These are phyloP conservation scores for Mallotus japonicus DNA, from an alignment of 441 rosid species.

Conservation along the genomic window DNA sequence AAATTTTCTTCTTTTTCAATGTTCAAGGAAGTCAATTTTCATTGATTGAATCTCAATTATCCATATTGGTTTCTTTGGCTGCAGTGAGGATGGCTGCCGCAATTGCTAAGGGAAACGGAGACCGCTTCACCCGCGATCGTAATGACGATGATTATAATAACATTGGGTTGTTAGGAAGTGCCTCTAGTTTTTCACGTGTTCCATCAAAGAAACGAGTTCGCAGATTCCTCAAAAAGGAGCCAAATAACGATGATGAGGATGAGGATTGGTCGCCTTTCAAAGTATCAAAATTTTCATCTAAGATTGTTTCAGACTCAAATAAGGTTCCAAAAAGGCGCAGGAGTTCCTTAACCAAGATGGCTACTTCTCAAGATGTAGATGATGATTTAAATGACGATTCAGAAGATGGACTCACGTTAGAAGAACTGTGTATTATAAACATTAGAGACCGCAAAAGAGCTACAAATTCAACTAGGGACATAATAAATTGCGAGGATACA, in stretches of 20 bases:
- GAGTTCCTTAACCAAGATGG: conserved; percentile 17
- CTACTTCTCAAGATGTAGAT: neutral
- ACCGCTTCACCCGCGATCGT: conserved; percentile 12
- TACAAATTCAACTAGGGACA: conserved; percentile 7
- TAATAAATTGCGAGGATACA: conserved; percentile 6
- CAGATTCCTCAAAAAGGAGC: neutral
- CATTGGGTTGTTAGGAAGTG: conserved; percentile 14
- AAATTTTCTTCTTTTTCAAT: neutral
- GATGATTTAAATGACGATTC: conserved; percentile 21
- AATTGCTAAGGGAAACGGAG: conserved; percentile 31
- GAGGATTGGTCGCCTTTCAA: neutral
- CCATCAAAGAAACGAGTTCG: conserved; percentile 23
- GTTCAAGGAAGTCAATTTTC: neutral
- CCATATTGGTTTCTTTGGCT: neutral
- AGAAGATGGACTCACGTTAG: conserved; percentile 27
- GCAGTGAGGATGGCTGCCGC: conserved; percentile 42
- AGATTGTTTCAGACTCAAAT: conserved; percentile 19
- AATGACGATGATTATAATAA: neutral
- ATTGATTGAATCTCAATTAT: neutral
- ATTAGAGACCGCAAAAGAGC: conserved; percentile 28
- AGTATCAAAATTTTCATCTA: conserved; percentile 18
- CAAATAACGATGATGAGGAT: conserved; percentile 6
- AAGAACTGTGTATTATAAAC: conserved; percentile 17
- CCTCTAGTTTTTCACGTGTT: conserved; percentile 14
- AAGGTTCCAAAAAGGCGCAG: conserved; percentile 27